Conservation (phyloP, 176 grass and related monocot species). For the Phoenix roebelenii region DNA sequence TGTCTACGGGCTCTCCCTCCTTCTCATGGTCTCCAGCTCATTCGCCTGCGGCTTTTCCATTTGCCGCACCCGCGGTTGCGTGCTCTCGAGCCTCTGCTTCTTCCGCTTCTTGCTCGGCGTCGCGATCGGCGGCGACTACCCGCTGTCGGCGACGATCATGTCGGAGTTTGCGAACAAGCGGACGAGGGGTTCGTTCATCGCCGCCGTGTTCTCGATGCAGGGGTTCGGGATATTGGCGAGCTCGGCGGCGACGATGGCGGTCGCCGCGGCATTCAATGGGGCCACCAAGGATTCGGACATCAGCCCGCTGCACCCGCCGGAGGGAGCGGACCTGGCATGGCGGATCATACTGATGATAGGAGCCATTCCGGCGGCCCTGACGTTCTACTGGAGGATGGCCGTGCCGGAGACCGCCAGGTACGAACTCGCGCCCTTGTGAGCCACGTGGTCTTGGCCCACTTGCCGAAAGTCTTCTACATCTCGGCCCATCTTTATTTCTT, state of each 20-base stretch:
- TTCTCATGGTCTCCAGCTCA: constrained; percentile 43
- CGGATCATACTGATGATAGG: constrained; percentile 38
- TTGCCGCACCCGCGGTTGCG: constrained; percentile 56
- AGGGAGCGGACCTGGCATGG: constrained; percentile 27
- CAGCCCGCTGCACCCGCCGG: constrained; percentile 9
- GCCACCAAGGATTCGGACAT: constrained; percentile 3
- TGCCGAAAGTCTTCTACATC: no score
- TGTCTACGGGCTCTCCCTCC: constrained; percentile 27
- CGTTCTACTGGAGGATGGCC: constrained; percentile 33
- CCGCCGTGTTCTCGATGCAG: constrained; percentile 87
- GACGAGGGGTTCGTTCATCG: constrained; percentile 57
- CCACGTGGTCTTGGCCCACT: no score
- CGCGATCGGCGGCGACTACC: constrained; percentile 75
- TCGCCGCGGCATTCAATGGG: constrained; percentile 37
- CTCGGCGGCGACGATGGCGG: constrained; percentile 60
- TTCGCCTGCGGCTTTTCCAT: constrained; percentile 54
- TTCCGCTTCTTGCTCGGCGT: constrained; percentile 74
- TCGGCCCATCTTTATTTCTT: no score
- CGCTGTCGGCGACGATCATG: constrained; percentile 82
- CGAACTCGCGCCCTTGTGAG: neutral
- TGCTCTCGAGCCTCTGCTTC: constrained; percentile 52
- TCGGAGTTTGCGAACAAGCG: constrained; percentile 67
- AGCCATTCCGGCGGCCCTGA: constrained; percentile 25
- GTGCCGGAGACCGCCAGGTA: constrained; percentile 44
- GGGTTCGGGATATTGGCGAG: constrained; percentile 70